Base-by-base conservation (phyloP, 2,329 filamentous ascomycete species). In the Lasiodiplodia gonubiensis region DNA sequence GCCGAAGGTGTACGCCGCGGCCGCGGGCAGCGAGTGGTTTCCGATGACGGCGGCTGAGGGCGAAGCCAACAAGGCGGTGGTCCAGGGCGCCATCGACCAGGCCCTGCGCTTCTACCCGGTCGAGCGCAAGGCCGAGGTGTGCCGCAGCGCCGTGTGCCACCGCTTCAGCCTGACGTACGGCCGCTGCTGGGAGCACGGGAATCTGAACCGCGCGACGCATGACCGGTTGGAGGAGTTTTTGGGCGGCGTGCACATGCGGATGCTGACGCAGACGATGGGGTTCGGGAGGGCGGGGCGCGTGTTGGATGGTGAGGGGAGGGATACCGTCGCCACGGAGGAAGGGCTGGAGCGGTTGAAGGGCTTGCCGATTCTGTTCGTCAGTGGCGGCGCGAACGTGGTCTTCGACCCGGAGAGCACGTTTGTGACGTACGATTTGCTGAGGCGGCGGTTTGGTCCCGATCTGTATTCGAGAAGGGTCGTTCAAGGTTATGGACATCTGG, bases 161-260 rank as follows among this genome's bases (percentile, higher is more conserved):
- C 84, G 89, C 18, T 81, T 82, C 64, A 83, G 83, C 5, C 78
- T 90, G 27, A 83, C 87, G 16, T 90, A 89, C 70, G 88, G 88
- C 42, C 84, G 80, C 33, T 74, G 80, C 76, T 91, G 88, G 88
- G 88, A 84, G 72, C 89, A 91, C 75, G 74, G 71, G 3, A 90
- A 90, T 74, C 82, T 90, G 35, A 90, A 90, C 77, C 86, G 86
- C 77, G 86, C 85, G 3, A 91, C 89, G 2, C 89, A 90, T 76
- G 78, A 83, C 0, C 84, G 88, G 72, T 84, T 89, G 55, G 83
- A 87, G 74, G 82, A 84, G 37, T 87, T 89, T 77, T 86, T 90
- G 67, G 86, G 86, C 71, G 88, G 88, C 65, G 84, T 88, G 64
- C 87, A 86, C 74, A 89, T 89, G 86, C 82, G 80, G 1, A 77